These are phyloP conservation scores for Zygnema cylindricum DNA, from an alignment of 139 green algal genomes.

Conservation along the genomic window DNA sequence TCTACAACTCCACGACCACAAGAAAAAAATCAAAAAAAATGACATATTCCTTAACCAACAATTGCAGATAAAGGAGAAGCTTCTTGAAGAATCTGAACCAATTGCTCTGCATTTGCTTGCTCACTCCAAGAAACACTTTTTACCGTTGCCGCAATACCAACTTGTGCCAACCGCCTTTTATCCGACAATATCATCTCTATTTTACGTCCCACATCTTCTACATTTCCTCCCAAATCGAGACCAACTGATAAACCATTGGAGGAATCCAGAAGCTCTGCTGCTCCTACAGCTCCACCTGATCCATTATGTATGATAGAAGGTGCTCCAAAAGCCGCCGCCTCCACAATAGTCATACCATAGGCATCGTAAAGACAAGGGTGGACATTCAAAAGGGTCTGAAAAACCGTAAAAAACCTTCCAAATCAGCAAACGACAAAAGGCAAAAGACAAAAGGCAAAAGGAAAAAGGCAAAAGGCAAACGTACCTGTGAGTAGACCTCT, in stretches of 20 bases:
- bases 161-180: slow-evolving; percentile 23
- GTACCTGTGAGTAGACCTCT: slow-evolving; percentile 69
- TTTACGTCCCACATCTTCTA: not conserved
- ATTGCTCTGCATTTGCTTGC: slow-evolving; percentile 30
- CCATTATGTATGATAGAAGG: slow-evolving; percentile 45
- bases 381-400: slow-evolving; percentile 81
- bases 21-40: too few relatives aligned
- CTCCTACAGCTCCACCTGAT: slow-evolving; percentile 27
- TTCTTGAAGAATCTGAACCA: slow-evolving; percentile 46
- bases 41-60: too few relatives aligned
- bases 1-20: too few relatives aligned
- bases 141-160: slow-evolving; percentile 18
- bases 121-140: slow-evolving; percentile 56
- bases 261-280: slow-evolving; percentile 44
- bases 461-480: not conserved
- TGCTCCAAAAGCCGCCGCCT: slow-evolving; percentile 80
- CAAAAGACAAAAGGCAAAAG: not conserved
- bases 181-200: slow-evolving; percentile 21
- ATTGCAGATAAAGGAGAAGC: not conserved
- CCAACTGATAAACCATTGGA: slow-evolving; percentile 22
- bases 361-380: slow-evolving; percentile 79
- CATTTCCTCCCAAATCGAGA: slow-evolving; percentile 6
- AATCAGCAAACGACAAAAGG: not conserved
- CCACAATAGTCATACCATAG: slow-evolving; percentile 90
- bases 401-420: too few relatives aligned